These are phyloP conservation scores for Leccinum fibrillosum DNA, from an alignment of 768 basidiomycete genomes.

Conservation along the genomic window DNA sequence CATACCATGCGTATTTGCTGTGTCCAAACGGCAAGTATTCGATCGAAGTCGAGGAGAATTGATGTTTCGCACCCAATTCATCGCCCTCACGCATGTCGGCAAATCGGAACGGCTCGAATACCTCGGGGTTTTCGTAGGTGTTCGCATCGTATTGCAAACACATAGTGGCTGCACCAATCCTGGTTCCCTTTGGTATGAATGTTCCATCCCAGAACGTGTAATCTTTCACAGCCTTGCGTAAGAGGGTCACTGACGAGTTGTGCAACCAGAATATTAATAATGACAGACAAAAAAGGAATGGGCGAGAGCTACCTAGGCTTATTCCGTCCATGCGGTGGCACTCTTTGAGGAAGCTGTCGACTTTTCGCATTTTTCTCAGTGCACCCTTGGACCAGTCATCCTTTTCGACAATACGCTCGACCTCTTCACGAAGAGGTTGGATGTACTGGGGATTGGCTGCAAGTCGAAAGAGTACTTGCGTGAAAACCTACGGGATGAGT, in stretches of 20 bases:
- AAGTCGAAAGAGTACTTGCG: conserved; percentile 1
- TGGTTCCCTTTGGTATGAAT: neutral
- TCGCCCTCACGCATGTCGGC: neutral
- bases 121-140: neutral
- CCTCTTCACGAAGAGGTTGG: conserved; percentile 6
- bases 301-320: neutral
- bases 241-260: neutral
- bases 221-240: neutral
- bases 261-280: neutral
- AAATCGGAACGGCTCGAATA: conserved; percentile 1
- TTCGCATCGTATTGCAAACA: neutral
- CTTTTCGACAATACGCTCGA: neutral
- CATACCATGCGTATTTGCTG: neutral
- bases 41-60: neutral
- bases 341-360: conserved; percentile 10
- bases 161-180: neutral
- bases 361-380: conserved; percentile 5
- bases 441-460: neutral
- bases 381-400: conserved; percentile 4
- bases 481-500: neutral
- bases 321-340: conserved; percentile 9
- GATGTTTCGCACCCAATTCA: neutral
- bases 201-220: neutral
- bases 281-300: neutral
- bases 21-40: neutral